Base-by-base conservation (phyloP, 108 stramenopile genomes). In the Skeletonema marinoi region DNA sequence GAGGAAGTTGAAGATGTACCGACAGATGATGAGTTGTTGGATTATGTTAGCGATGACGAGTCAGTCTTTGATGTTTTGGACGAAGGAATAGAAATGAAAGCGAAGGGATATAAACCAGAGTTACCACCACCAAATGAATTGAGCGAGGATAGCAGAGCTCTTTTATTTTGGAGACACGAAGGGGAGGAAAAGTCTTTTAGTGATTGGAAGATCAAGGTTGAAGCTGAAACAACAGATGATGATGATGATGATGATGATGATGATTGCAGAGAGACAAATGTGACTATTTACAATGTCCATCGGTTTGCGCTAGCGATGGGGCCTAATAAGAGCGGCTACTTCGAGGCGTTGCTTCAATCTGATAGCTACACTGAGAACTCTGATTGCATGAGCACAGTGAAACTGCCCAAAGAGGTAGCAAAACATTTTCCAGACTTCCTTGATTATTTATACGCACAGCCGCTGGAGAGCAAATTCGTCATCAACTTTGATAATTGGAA, bases 201-300 rank as follows among this genome's bases (percentile, higher is more conserved):
- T 65, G 85, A 86, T 60, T 79, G 78, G 81, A 78, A 32, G 6
- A 78, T 86, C 36, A 38, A 70, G 14, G 75, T 86, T 14, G 61
- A 68, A 56, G 16, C 44, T 33, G 44, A 66, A 36, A 31, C 13
- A 41, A 31, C 21, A 35, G 63, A 36, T 0, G 36, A 36, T 6
- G 36, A 36, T 36, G 46, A 48, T n/a, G 46, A 14, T 48, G 63
- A 36, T 0, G 36, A 36, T 6, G 36, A 36, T 36, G 46, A 48
- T n/a, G 46, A 14, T 48, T 14, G 56, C 17, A 32, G 32, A 10
- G 46, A 75, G 58, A 61, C 59, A 56, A 77, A 8, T 5, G 36
- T 31, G 12, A 39, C 39, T n/a, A 11, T 12, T 1, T 85, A 85
- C 60, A 21, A 78, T 33, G 81, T 85, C 21, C 85, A 85, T 33